phyloP scores from a whole-genome alignment of 2,329 filamentous ascomycete species.

The Rhinocladiella mackenziei region DNA sequence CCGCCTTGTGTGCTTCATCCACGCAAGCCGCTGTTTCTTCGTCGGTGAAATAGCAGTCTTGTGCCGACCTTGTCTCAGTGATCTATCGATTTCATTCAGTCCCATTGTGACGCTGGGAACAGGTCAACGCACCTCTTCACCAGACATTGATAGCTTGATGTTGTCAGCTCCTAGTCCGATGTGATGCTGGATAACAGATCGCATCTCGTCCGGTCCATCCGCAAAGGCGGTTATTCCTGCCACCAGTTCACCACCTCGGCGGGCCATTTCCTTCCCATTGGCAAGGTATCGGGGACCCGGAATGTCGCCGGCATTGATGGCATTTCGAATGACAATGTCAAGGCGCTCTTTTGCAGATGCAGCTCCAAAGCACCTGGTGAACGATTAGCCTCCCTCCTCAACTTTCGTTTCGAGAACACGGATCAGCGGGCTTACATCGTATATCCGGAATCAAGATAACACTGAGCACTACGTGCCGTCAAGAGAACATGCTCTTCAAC shows the following conservation, averaged over 20 bases:
- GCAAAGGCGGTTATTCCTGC: slow-evolving; percentile 42
- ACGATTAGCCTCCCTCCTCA: not conserved
- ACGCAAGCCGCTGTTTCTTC: slow-evolving; percentile 48
- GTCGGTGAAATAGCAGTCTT: slow-evolving; percentile 47
- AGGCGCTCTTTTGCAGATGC: slow-evolving; percentile 47
- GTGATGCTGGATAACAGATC: slow-evolving; percentile 38
- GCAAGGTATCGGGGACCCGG: slow-evolving; percentile 48
- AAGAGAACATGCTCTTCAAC: slow-evolving; percentile 49
- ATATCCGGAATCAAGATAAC: slow-evolving; percentile 49
- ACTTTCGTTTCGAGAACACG: no score
- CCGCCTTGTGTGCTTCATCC: slow-evolving; percentile 42
- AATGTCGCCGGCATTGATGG: slow-evolving; percentile 48
- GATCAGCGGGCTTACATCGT: slow-evolving; percentile 43
- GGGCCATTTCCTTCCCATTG: slow-evolving; percentile 49
- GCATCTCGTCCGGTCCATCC: slow-evolving; percentile 42
- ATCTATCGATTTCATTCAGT: slow-evolving; percentile 27
- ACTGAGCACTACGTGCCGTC: slow-evolving; percentile 43
- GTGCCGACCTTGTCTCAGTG: slow-evolving; percentile 35
- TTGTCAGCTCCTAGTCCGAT: slow-evolving; percentile 42
- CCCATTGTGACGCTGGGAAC: not conserved
- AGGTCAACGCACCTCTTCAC: slow-evolving; percentile 33
- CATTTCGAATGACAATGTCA: slow-evolving; percentile 47
- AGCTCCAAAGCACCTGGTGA: slow-evolving; percentile 41
- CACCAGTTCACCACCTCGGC: slow-evolving; percentile 45
- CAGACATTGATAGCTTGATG: slow-evolving; percentile 45